These are phyloP conservation scores for Scytalidium sp. DNA, from an alignment of 2,329 filamentous ascomycete genomes.

Conservation along the genomic window DNA sequence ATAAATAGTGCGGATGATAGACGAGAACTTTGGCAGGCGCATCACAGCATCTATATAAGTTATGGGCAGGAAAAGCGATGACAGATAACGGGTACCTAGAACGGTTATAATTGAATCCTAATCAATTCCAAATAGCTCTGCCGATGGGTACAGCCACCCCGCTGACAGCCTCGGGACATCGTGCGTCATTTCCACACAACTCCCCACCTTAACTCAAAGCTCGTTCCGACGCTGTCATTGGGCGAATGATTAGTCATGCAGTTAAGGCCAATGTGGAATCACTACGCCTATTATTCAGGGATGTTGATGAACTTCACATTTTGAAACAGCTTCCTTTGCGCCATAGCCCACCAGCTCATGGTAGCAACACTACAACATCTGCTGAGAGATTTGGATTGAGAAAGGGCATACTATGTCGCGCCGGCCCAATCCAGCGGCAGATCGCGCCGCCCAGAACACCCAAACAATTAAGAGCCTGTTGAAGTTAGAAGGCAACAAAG, in stretches of 20 bases:
- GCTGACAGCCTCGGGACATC: neutral
- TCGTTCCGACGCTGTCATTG: neutral
- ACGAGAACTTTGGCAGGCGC: conserved; percentile 46
- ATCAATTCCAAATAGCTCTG: neutral
- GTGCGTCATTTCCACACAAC: neutral
- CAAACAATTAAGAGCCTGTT: conserved; percentile 90
- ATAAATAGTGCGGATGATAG: conserved; percentile 42
- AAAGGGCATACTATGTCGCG: conserved; percentile 63
- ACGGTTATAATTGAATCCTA: neutral
- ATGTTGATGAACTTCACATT: neutral
- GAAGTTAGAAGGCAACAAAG: conserved; percentile 94
- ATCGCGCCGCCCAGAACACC: conserved; percentile 89
- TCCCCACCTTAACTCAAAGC: neutral
- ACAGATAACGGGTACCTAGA: neutral
- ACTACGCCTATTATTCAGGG: conserved; percentile 8
- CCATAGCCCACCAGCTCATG: neutral
- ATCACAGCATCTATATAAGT: conserved; percentile 35
- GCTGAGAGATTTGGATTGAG: neutral
- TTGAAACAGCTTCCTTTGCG: neutral
- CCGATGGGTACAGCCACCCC: neutral
- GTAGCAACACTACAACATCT: neutral
- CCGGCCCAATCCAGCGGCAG: conserved; percentile 74
- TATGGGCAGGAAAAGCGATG: conserved; percentile 1
- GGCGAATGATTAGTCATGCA: neutral
- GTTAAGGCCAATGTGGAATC: conserved; percentile 17